A percentile compares a stretch with the other conserved stretches of the same genome.
These are phyloP conservation scores for Pythium brachiatum DNA, from an alignment of 352 stramenopile species.

Conservation along the genomic window DNA sequence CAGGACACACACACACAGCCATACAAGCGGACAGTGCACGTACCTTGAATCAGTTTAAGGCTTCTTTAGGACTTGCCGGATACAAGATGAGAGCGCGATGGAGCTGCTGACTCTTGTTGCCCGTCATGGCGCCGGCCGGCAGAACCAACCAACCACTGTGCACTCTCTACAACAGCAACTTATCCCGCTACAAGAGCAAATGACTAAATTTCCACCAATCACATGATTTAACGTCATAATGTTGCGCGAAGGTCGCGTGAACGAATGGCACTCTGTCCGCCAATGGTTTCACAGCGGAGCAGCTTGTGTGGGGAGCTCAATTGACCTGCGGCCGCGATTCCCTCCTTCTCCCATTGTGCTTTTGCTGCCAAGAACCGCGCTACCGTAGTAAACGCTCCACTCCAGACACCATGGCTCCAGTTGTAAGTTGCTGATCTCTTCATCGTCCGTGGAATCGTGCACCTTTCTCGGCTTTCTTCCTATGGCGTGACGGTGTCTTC, in stretches of 20 bases:
- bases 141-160: constrained; percentile 41
- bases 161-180: constrained; percentile 45
- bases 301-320: no score
- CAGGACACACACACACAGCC: background rate
- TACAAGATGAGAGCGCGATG: constrained; percentile 71
- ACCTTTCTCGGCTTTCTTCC: background rate
- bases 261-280: constrained; percentile 11
- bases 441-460: background rate
- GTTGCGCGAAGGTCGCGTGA: constrained; percentile 24
- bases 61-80: constrained; percentile 83
- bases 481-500: background rate
- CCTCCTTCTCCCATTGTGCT: constrained; percentile 27
- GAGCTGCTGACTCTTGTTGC: constrained; percentile 12
- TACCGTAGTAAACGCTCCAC: constrained; percentile 30
- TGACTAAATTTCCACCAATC: constrained; percentile 38
- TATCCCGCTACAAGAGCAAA: constrained; percentile 18
- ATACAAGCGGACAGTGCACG: background rate
- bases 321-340: no score
- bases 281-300: constrained; percentile 21
- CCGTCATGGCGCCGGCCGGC: constrained; percentile 18
- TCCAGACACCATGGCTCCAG: constrained; percentile 38
- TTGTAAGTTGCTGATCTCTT: constrained; percentile 31
- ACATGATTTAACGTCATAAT: background rate
- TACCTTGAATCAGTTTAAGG: constrained; percentile 94
- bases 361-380: constrained; percentile 26